Evolutionary conservation across 2,329 filamentous ascomycete species (phyloP).

Genomic region (Myriosclerotinia curreyana): DNA sequence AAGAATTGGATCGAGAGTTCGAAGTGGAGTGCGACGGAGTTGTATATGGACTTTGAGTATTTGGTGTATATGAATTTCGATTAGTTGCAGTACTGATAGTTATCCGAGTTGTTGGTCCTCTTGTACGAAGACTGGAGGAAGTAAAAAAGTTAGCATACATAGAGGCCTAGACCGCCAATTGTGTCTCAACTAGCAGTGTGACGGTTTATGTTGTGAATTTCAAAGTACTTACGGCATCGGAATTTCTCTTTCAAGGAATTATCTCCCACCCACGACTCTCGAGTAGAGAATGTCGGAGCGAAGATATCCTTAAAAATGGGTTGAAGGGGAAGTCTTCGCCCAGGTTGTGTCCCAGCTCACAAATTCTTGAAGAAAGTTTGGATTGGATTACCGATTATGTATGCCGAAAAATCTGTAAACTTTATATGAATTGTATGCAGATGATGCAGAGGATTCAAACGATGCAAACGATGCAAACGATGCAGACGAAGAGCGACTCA

Average conservation of each 20-base stretch:
- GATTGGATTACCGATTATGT: constrained; percentile 13
- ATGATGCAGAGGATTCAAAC: constrained; percentile 5
- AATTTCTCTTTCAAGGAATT: constrained; percentile 32
- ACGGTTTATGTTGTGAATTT: constrained; percentile 9
- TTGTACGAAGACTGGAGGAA: constrained; percentile 3
- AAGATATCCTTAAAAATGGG: constrained; percentile 35
- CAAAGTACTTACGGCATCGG: constrained; percentile 29
- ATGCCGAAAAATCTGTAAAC: background rate
- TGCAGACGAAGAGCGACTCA: background rate
- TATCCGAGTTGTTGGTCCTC: constrained; percentile 25
- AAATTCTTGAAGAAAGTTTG: constrained; percentile 11
- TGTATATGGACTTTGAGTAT: constrained; percentile 16
- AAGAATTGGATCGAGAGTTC: constrained; percentile 33
- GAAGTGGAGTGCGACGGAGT: constrained; percentile 35
- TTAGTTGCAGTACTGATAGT: constrained; percentile 27
- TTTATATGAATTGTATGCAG: background rate
- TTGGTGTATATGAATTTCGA: constrained; percentile 23
- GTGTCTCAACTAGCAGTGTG: constrained; percentile 7
- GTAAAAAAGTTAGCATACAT: constrained; percentile 6
- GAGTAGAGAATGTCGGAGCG: constrained; percentile 38
- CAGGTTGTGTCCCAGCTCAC: constrained; percentile 7
- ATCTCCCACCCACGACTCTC: constrained; percentile 38
- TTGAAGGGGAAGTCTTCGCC: constrained; percentile 25
- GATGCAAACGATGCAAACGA: constrained; percentile 6
- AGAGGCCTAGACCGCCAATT: constrained; percentile 4